Evolutionary conservation across 306 rosid genomes (phyloP).

Genomic region (Acmispon strigosus): DNA sequence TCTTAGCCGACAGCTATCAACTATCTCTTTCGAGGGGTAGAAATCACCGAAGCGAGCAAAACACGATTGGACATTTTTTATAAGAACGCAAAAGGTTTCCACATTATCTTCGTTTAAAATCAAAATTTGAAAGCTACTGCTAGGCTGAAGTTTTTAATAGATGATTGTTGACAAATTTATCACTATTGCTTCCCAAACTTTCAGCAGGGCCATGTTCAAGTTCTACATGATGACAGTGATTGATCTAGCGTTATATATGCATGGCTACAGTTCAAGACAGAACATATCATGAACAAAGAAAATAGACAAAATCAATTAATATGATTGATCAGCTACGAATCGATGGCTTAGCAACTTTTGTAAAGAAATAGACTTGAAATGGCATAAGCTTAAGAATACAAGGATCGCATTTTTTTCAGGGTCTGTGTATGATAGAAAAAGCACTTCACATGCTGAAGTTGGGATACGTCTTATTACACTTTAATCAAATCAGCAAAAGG

Average conservation of each 20-base stretch:
- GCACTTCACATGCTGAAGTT: slow-evolving; percentile 26
- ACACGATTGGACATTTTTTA: no score
- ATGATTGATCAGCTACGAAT: slow-evolving; percentile 25
- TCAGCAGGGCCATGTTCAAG: slow-evolving; percentile 25
- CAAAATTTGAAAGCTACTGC: no score
- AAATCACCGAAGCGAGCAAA: no score
- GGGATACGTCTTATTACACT: slow-evolving; percentile 31
- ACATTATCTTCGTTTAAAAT: no score
- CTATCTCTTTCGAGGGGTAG: no score
- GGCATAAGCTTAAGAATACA: not conserved
- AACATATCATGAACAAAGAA: slow-evolving; percentile 19
- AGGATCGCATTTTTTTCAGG: slow-evolving; percentile 15
- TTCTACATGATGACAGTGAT: not conserved
- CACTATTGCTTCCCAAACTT: slow-evolving; percentile 24
- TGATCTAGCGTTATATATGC: not conserved
- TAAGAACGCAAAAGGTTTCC: no score
- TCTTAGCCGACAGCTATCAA: no score
- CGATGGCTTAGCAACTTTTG: not conserved
- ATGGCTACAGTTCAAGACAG: not conserved
- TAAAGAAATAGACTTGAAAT: not conserved
- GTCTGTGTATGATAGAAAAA: not conserved
- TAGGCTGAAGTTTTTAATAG: not conserved
- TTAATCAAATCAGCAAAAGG: slow-evolving; percentile 23
- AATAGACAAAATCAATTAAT: slow-evolving; percentile 5
- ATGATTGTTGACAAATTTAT: slow-evolving; percentile 18